Evolutionary conservation across 805 yeast species (phyloP).

Genomic region (Kazachstania bromeliacearum): DNA sequence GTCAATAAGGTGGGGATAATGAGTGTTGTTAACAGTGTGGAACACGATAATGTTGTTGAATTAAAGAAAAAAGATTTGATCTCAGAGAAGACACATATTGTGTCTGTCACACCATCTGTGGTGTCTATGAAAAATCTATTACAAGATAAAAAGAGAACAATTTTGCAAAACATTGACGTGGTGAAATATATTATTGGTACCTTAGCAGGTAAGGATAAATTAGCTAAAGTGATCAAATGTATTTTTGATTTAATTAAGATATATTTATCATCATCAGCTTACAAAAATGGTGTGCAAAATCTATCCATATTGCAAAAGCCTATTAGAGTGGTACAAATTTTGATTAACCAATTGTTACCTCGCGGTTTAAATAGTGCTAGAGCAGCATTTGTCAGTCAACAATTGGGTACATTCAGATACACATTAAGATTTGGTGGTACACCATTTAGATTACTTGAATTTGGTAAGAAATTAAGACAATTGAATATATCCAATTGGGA

Average conservation of each 20-base stretch:
- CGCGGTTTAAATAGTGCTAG: conserved; percentile 14
- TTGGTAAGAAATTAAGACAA: conserved; percentile 28
- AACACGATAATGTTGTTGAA: too few relatives aligned
- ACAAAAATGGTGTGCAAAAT: background rate
- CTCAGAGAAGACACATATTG: too few relatives aligned
- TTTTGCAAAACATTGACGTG: conserved; percentile 31
- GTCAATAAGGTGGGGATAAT: too few relatives aligned
- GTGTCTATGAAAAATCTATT: background rate
- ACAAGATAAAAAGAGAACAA: conserved; percentile 1
- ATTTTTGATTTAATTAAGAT: conserved; percentile 40
- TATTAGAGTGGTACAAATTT: background rate
- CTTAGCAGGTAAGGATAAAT: conserved; percentile 60
- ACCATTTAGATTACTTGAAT: conserved; percentile 44
- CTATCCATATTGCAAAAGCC: background rate
- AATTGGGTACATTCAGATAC: conserved; percentile 51
- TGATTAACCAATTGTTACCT: background rate
- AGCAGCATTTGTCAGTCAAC: conserved; percentile 9
- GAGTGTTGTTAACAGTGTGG: too few relatives aligned
- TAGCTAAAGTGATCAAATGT: conserved; percentile 57
- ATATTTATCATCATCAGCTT: background rate
- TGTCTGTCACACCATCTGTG: conserved; percentile 2
- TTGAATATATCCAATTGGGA: conserved; percentile 9
- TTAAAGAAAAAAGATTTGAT: background rate
- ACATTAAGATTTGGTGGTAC: conserved; percentile 61
- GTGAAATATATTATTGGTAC: conserved; percentile 44